Evolutionary conservation across 2,329 filamentous ascomycete species (phyloP), one percentile per base, ranked within the genome.

Genomic region (Penicillium brevicompactum): DNA sequence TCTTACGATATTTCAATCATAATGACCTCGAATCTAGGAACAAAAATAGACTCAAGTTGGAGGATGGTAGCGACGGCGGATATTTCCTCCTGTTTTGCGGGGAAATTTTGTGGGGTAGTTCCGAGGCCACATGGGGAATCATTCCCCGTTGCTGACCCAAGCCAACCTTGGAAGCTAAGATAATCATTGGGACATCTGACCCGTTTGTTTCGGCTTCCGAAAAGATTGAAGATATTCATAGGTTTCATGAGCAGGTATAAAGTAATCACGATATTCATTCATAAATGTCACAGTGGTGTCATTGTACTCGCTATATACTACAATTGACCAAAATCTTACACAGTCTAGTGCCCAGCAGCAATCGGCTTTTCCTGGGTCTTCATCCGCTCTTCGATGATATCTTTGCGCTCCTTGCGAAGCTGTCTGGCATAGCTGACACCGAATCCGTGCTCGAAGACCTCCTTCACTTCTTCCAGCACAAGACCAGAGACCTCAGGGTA

Each of bases 391-490:
- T 65, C 60, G 41, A 69, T 68, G 43, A 64, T 59, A 14, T 63
- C 53, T 52, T 68, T 70, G 14, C 63, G 60, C 54, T 74, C 67
- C 54, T 73, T 76, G 51, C 75, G 73, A 18, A 79, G 60, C 47
- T 75, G 63, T 18, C 72, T 64, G 0, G 78, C 76, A 52, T 74
- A 70, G 49, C 72, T 70, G 3, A 80, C 74, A 11, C 78, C 80
- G 56, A 81, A 82, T 0, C 78, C 78, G 53, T 81, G 74, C 50
- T 78, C 67, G 59, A 84, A 84, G 5, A 84, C 74, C 50, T 80
- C 76, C 77, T 80, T 57, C 21, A 66, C 59, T 52, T 66, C 66
- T 34, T 67, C 63, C 14, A 68, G 45, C 2, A 57, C 51, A 22
- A 67, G 51, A 0, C 64, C 65, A 1, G 62, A 61, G 3, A 66